Conservation (phyloP, 169 alveolate genomes). For the Cryptosporidium sp. region DNA sequence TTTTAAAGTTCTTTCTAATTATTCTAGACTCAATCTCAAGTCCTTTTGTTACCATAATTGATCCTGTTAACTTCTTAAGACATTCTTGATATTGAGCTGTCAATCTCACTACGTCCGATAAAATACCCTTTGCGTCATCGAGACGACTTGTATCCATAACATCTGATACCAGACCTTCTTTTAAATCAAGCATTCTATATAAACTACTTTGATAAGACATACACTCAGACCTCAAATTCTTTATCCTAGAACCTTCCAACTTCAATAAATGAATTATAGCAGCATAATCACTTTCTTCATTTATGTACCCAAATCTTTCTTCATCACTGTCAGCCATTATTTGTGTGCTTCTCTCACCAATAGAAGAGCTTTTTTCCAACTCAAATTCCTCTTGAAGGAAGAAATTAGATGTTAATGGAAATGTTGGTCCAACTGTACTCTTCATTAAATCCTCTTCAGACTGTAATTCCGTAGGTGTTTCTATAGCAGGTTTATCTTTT, state of each 20-base stretch:
- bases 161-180: neutral
- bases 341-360: neutral
- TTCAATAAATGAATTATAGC: neutral
- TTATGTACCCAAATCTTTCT: neutral
- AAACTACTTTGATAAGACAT: neutral
- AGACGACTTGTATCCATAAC: neutral
- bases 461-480: no score
- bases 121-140: neutral
- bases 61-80: conserved; percentile 15
- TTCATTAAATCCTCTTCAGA: neutral
- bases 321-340: neutral
- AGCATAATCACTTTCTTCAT: neutral
- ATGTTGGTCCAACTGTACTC: neutral
- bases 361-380: neutral
- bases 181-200: neutral
- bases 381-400: neutral
- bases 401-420: neutral
- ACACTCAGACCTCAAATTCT: conserved; percentile 16
- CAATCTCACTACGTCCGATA: neutral
- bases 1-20: neutral
- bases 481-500: no score
- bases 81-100: conserved; percentile 20
- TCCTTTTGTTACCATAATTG: neutral
- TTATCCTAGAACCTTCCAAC: neutral
- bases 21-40: neutral